phyloP scores from a whole-genome alignment of 345 rosid genomes.

The Erucastrum elatum region DNA sequence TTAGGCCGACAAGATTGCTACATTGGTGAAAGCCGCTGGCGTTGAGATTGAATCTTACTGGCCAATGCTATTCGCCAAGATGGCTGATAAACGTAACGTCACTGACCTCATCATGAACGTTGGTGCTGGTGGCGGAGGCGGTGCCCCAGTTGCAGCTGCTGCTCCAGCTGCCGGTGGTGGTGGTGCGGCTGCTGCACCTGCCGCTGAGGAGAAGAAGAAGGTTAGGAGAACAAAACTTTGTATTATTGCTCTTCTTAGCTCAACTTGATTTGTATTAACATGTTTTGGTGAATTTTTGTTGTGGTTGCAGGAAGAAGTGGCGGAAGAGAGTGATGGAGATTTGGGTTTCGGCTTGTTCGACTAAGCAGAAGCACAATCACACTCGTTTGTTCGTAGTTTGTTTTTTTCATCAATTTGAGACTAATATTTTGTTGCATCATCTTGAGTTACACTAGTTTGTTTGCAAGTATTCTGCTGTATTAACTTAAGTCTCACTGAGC shows the following conservation, averaged over 20 bases:
- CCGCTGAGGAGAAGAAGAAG: slow-evolving; percentile 79
- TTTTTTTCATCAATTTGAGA: not conserved
- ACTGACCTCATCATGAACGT: slow-evolving; percentile 69
- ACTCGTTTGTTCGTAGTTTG: not conserved
- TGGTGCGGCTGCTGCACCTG: slow-evolving; percentile 59
- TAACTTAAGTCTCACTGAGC: not conserved
- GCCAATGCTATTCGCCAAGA: slow-evolving; percentile 82
- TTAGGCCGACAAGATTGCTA: slow-evolving; percentile 74
- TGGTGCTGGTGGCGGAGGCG: slow-evolving; percentile 81
- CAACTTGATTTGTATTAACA: not conserved
- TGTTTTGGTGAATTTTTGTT: not conserved
- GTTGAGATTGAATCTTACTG: slow-evolving; percentile 67
- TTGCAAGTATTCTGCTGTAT: not conserved
- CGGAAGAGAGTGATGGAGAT: slow-evolving; percentile 83
- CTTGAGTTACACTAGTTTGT: not conserved
- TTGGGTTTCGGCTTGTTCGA: slow-evolving; percentile 91
- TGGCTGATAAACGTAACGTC: slow-evolving; percentile 65
- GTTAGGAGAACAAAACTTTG: slow-evolving; percentile 28
- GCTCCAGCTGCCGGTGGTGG: slow-evolving; percentile 52
- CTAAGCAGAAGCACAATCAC: slow-evolving; percentile 28
- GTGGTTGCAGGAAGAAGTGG: slow-evolving; percentile 67
- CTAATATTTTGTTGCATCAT: not conserved
- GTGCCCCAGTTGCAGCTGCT: slow-evolving; percentile 47
- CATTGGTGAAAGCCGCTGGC: slow-evolving; percentile 63
- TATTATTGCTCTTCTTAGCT: not conserved